Percentiles rank a stretch among this genome's conserved stretches.
Evolutionary conservation across 1,284 basidiomycete species (phyloP).

Genomic region (Cystobasidium pallidum): DNA sequence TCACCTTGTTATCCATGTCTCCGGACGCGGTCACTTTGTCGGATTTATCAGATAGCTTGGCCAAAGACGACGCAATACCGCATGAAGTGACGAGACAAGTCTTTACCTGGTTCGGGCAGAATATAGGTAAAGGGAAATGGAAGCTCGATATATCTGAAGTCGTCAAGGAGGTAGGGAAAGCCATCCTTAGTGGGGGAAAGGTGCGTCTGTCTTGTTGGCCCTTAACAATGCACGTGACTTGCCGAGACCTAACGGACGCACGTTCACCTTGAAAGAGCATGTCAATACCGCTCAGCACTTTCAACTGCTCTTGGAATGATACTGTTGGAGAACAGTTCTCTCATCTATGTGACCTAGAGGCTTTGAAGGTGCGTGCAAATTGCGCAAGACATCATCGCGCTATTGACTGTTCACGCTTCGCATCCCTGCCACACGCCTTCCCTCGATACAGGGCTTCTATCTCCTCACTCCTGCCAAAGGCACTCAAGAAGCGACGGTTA

Average conservation of each 20-base stretch:
- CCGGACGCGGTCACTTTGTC: conserved; percentile 10
- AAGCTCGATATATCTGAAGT: conserved; percentile 7
- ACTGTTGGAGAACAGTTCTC: conserved; percentile 32
- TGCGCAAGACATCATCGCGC: not conserved
- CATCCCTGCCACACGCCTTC: not conserved
- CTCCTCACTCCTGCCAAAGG: conserved; percentile 22
- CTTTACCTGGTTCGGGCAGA: conserved; percentile 32
- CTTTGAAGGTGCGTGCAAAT: not conserved
- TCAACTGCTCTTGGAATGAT: conserved; percentile 12
- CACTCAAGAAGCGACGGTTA: conserved; percentile 44
- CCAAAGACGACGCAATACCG: conserved; percentile 34
- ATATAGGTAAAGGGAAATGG: conserved; percentile 17
- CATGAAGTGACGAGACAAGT: conserved; percentile 32
- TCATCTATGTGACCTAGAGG: conserved; percentile 19
- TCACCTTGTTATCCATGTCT: conserved; percentile 25
- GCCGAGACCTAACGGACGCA: not conserved
- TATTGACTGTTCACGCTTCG: too few species aligned
- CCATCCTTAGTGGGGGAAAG: conserved; percentile 2
- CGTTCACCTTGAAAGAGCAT: conserved; percentile 21
- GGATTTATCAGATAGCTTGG: conserved; percentile 30
- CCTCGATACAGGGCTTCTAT: conserved; percentile 22
- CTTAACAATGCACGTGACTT: not conserved
- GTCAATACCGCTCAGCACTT: conserved; percentile 1
- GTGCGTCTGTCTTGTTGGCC: not conserved
- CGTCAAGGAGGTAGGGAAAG: conserved; percentile 29